phyloP scores from a whole-genome alignment of 306 rosid genomes.

The Dalbergia cultrata region DNA sequence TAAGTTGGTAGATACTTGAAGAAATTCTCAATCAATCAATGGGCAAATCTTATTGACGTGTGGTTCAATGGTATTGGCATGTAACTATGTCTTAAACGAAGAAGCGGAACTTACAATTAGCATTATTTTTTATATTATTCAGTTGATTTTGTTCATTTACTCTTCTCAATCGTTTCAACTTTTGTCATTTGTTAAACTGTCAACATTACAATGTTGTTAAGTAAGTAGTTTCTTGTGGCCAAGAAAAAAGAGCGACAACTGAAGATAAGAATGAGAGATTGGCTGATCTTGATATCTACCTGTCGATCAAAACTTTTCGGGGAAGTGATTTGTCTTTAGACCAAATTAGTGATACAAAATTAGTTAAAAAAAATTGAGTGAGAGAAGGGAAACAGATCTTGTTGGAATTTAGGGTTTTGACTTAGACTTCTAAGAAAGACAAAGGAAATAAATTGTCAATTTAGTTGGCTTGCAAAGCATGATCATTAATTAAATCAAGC shows the following conservation, averaged over 20 bases:
- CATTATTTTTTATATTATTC: background rate
- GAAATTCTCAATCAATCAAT: constrained; percentile 18
- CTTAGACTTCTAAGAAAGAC: background rate
- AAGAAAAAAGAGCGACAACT: background rate
- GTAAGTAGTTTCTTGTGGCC: constrained; percentile 46
- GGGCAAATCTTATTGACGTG: background rate
- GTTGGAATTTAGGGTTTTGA: constrained; percentile 15
- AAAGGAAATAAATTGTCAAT: constrained; percentile 32
- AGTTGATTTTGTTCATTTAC: background rate
- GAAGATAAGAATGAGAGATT: constrained; percentile 21
- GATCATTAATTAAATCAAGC: background rate
- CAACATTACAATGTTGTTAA: background rate
- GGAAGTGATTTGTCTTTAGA: background rate
- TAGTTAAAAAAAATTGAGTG: background rate
- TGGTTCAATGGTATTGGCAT: background rate
- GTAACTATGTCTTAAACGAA: constrained; percentile 16
- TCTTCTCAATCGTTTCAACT: background rate
- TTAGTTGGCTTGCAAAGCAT: constrained; percentile 45
- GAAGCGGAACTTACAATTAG: constrained; percentile 43
- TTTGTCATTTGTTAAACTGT: background rate
- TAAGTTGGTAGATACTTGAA: constrained; percentile 1
- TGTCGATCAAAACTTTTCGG: constrained; percentile 45
- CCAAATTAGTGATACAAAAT: background rate
- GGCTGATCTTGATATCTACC: constrained; percentile 55
- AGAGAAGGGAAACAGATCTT: background rate